A percentile compares a stretch with the other conserved stretches of the same genome.
These are phyloP conservation scores for Volvox carteri DNA, from an alignment of 163 green algal species.

Conservation along the genomic window DNA sequence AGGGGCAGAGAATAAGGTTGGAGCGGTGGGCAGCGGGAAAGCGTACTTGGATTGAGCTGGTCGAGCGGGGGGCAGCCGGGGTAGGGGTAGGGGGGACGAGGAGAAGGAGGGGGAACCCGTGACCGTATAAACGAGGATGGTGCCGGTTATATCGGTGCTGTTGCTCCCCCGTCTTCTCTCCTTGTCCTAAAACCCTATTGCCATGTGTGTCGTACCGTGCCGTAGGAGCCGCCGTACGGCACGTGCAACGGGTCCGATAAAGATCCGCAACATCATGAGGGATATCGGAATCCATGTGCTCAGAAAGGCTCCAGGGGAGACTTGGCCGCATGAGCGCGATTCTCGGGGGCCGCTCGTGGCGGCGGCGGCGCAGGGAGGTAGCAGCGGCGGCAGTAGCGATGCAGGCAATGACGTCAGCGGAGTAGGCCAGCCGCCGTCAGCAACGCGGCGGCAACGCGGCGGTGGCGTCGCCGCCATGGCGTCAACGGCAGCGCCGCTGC, in stretches of 20 bases:
- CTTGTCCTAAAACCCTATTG: too few species aligned
- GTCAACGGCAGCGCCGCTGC: neutral
- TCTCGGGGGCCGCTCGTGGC: neutral
- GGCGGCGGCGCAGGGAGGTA: neutral
- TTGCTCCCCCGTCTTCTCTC: too few species aligned
- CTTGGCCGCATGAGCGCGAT: neutral
- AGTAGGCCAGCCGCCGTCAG: neutral
- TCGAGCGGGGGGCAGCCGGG: too few species aligned
- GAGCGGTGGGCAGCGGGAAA: too few species aligned
- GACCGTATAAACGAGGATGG: too few species aligned
- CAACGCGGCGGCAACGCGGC: neutral
- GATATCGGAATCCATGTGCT: neutral
- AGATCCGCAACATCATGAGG: constrained; percentile 25
- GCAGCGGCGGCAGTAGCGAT: neutral
- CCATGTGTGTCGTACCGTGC: too few species aligned
- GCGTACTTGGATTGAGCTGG: too few species aligned
- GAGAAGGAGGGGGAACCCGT: too few species aligned
- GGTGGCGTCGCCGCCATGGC: neutral
- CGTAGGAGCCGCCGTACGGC: neutral
- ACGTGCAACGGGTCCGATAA: neutral
- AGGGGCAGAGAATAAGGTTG: too few species aligned
- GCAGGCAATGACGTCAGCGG: neutral
- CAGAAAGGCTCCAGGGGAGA: neutral
- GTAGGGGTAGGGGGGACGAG: too few species aligned
- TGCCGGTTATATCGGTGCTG: too few species aligned